Evolutionary conservation across 2,329 filamentous ascomycete genomes (phyloP), one percentile per base, ranked within the genome.

Genomic region (Sporothrix pallida): DNA sequence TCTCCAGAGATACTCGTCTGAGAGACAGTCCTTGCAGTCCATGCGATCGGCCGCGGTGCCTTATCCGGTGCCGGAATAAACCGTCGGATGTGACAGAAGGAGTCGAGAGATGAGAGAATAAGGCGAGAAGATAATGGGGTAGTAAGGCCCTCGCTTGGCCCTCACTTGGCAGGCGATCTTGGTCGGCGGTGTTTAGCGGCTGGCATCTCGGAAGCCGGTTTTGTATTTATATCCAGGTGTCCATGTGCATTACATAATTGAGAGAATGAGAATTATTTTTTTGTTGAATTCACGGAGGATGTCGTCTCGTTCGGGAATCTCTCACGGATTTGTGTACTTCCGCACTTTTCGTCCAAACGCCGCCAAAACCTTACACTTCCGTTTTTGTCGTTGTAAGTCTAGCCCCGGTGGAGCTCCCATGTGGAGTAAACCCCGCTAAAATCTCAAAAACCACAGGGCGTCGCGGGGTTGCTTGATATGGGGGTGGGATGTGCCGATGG

Each of bases 1-100:
- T 10, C 69, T 74, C 54, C 60, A 26, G 56, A 63, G 72, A 8
- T 72, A 74, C 52, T 63, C 75, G 2, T 72, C 74, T n/a, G 75
- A 75, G 71, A 72, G 75, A 26, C 54, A 44, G 63, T 70, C 73
- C 1, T n/a, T 62, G 52, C 58, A 68, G 13, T 23, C 73, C 37
- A 37, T 52, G 46, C 69, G 48, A 10, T 44, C 68, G 42, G 20
- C 56, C 37, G 54, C 71, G n/a, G 20, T 50, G 42, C 62, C 62
- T 20, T 48, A 70, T 56, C 67, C 52, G 46, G 67, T 70, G 2
- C 31, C 67, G 50, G 50, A 56, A 44, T 70, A 37, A 54, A 5
- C 8, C 20, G 9, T 17, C 12, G 20, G 12, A 48, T 26, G 37
- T 2, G 20, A 20, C 17, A 23, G 9, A n/a, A 4, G 2, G n/a